A percentile compares a stretch with the other conserved stretches of the same genome.
Evolutionary conservation across 2,329 filamentous ascomycete genomes (phyloP).

Genomic region (Aureobasidium pullulans): DNA sequence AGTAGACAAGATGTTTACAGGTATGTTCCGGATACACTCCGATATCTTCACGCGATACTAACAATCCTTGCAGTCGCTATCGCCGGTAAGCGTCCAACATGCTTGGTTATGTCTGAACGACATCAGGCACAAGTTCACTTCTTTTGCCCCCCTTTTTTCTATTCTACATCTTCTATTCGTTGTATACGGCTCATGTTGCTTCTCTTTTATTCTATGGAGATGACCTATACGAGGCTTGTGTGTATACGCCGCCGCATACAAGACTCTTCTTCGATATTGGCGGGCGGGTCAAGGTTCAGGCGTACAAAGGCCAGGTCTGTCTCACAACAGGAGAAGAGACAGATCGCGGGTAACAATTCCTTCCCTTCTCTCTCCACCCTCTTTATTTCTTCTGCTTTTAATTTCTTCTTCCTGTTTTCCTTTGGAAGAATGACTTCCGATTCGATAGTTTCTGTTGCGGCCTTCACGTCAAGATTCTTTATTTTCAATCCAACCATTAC

Average conservation of each 20-base stretch:
- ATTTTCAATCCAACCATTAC: too few relatives aligned
- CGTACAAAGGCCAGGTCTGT: not conserved
- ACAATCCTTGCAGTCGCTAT: conserved; percentile 12
- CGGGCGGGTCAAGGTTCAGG: not conserved
- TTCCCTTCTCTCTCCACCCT: not conserved
- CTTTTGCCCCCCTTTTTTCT: not conserved
- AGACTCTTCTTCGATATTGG: not conserved
- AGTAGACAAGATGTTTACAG: conserved; percentile 18
- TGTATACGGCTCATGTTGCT: not conserved
- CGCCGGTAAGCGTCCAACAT: conserved; percentile 11
- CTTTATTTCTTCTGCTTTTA: not conserved
- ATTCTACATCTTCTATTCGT: not conserved
- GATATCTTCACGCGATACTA: not conserved
- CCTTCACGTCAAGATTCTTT: not conserved
- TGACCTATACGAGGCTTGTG: not conserved
- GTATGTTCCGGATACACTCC: conserved; percentile 2
- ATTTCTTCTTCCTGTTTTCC: not conserved
- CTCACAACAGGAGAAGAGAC: not conserved
- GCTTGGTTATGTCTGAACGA: not conserved
- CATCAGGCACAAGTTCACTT: not conserved
- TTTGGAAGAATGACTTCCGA: not conserved
- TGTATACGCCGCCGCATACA: not conserved
- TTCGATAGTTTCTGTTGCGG: not conserved
- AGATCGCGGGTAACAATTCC: not conserved
- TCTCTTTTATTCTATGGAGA: not conserved